Conservation (phyloP, 106 monocot species). For the Acorus gramineus region DNA sequence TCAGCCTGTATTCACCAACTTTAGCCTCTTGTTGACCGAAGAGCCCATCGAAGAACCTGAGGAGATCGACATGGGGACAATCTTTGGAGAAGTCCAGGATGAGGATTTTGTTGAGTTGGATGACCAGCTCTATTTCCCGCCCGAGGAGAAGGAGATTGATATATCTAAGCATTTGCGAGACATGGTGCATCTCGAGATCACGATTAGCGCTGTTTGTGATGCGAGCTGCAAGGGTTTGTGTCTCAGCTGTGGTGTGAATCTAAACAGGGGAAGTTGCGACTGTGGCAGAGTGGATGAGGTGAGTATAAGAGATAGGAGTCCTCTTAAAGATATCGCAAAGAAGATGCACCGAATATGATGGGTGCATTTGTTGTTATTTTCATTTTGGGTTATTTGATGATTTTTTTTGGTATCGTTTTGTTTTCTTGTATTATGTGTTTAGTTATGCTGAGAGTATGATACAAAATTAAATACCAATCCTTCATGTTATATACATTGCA, state of each 20-base stretch:
- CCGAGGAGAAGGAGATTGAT: conserved; percentile 67
- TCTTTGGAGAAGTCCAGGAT: conserved; percentile 47
- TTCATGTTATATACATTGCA: too few relatives aligned
- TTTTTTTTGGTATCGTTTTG: too few relatives aligned
- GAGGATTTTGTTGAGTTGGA: conserved; percentile 64
- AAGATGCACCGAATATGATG: conserved; percentile 35
- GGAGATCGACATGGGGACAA: conserved; percentile 48
- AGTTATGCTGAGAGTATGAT: too few relatives aligned
- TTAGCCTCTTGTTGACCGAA: conserved; percentile 66
- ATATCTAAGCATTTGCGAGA: conserved; percentile 84
- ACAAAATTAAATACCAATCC: too few relatives aligned
- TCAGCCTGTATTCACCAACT: conserved; percentile 64
- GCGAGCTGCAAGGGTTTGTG: conserved; percentile 70
- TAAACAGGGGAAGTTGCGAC: conserved; percentile 50
- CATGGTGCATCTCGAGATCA: conserved; percentile 76
- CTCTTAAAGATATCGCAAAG: conserved; percentile 53
- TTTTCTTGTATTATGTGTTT: too few relatives aligned
- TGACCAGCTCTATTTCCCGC: conserved; percentile 70
- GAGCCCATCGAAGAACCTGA: conserved; percentile 56
- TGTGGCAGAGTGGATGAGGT: conserved; percentile 25
- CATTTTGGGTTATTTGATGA: too few relatives aligned
- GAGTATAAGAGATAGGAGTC: conserved; percentile 26
- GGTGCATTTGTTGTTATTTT: too few relatives aligned
- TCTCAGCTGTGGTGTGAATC: conserved; percentile 59
- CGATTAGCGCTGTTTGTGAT: conserved; percentile 51